Percentiles rank a stretch among this genome's conserved stretches.
These are phyloP conservation scores for Boechera divaricarpa DNA, from an alignment of 345 rosid species.

Conservation along the genomic window DNA sequence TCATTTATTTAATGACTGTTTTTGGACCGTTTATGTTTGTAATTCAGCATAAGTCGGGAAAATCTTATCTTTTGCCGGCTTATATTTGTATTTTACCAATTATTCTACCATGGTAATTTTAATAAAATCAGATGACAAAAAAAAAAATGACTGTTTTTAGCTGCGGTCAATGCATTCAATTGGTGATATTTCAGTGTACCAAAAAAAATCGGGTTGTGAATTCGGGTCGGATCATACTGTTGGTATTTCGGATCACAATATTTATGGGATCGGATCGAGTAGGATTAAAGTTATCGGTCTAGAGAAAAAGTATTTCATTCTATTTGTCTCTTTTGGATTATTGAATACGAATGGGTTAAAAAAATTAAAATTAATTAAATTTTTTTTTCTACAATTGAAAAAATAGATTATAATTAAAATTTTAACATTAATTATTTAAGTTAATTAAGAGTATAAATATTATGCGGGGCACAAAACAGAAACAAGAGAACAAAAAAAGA, in stretches of 20 bases:
- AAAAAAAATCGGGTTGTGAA: background rate
- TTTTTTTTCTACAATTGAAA: no score
- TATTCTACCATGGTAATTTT: no score
- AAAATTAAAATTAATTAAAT: no score
- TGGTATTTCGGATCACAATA: background rate
- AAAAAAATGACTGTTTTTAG: background rate
- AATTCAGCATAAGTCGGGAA: no score
- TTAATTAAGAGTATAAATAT: background rate
- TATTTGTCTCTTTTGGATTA: background rate
- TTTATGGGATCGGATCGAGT: conserved; percentile 7
- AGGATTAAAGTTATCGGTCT: conserved; percentile 22
- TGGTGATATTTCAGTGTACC: background rate
- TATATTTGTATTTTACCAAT: no score
- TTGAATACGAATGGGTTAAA: no score
- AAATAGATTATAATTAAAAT: no score
- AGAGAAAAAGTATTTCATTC: background rate
- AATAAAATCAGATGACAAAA: no score
- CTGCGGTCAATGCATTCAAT: conserved; percentile 24
- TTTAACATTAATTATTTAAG: background rate
- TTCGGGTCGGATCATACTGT: background rate
- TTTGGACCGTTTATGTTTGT: no score
- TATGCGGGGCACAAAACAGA: conserved; percentile 16
- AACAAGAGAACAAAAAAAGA: conserved; percentile 37
- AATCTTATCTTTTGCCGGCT: no score
- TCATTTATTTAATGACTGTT: no score